These are phyloP conservation scores for Rhamnella rubrinervis DNA, from an alignment of 331 rosid species.

Conservation along the genomic window DNA sequence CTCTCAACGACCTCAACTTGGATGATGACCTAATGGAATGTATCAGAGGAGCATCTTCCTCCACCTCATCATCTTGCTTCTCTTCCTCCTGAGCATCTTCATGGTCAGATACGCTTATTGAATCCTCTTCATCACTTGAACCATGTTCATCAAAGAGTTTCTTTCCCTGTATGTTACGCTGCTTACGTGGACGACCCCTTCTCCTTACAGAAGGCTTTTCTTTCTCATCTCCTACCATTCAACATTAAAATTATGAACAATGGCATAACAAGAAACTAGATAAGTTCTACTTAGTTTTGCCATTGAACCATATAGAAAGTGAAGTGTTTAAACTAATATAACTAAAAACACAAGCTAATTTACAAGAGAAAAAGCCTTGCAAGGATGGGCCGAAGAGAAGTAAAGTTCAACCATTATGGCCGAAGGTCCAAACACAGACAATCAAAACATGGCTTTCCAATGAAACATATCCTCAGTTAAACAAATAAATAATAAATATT, in stretches of 20 bases:
- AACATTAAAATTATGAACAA: neutral
- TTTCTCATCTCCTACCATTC: conserved; percentile 66
- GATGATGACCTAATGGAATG: conserved; percentile 69
- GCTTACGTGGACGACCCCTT: conserved; percentile 92
- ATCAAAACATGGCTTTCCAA: no score
- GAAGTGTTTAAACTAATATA: neutral
- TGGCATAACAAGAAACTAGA: no score
- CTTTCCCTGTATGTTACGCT: conserved; percentile 60
- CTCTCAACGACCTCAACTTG: conserved; percentile 70
- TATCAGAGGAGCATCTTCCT: conserved; percentile 80
- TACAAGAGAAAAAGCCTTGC: neutral
- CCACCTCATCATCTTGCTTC: conserved; percentile 63
- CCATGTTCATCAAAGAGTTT: conserved; percentile 79
- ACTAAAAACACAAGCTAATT: neutral
- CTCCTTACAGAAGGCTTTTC: conserved; percentile 63
- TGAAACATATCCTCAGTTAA: no score
- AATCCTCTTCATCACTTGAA: conserved; percentile 90
- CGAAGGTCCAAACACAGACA: conserved; percentile 2
- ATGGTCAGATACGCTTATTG: conserved; percentile 77
- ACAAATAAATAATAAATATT: neutral
- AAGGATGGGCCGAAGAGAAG: neutral
- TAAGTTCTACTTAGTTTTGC: no score
- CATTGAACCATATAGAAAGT: no score
- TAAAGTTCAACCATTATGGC: neutral
- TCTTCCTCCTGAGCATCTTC: conserved; percentile 60